Evolutionary conservation across 2,329 filamentous ascomycete species (phyloP), one percentile per base, ranked within the genome.

Genomic region (Cladosporium cucumerinum): DNA sequence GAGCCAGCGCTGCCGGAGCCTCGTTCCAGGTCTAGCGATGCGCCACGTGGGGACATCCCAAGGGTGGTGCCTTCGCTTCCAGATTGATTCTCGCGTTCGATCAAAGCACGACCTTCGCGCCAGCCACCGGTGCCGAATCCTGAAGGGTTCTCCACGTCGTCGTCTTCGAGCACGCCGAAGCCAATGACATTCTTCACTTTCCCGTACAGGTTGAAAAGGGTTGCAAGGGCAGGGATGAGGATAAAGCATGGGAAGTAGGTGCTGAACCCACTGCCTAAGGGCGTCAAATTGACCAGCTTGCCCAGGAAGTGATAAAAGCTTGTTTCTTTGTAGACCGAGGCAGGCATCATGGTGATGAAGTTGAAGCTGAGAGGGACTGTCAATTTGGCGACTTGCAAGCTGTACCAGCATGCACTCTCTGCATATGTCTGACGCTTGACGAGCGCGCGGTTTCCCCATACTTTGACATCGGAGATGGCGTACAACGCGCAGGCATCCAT

Each of bases 331-430:
- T 93, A 94, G 49, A 96, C 86, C 14, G 82, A 82, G 28, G 52
- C 49, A 0, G 91, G 90, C 25, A 97, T 79, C 75, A 98, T 94
- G 0, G 94, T 97, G 76, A 97, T 85, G 74, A 98, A 99, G 79
- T 99, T 99, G 85, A 97, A 99, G 4, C 91, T 89, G 10, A 99
- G 84, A 0, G 95, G 95, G 0, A 99, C 92, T 1, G 91, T 97
- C 51, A 99, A 86, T 72, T 93, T 92, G 60, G 95, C 94, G 12
- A 97, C 91, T 76, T 97, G 92, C 65, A 92, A 88, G 1, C 92
- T 90, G 75, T 98, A 99, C 93, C 96, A 99, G 70, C 94, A 96
- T 0, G 95, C 95, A 58, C 89, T 92, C 76, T 98, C 95, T 66
- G 92, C 88, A 65, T 96, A 94, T 0, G 95, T 99, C 74, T 96